Conservation (phyloP, 768 basidiomycete genomes). For the Ephemerocybe angulata region DNA sequence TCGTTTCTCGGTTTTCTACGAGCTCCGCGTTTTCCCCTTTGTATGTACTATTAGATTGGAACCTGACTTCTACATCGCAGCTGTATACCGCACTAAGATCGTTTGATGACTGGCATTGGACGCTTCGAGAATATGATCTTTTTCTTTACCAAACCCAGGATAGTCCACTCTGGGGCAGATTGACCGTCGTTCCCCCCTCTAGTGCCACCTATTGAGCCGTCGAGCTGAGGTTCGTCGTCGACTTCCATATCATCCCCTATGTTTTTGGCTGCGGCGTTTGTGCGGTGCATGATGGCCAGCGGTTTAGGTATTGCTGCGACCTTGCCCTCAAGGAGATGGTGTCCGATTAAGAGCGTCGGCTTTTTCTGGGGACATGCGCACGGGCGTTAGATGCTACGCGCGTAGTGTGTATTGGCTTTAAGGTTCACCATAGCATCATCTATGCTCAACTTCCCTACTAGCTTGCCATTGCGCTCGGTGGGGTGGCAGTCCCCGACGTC, state of each 20-base stretch:
- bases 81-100: neutral
- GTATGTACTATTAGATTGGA: conserved; percentile 9
- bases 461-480: conserved; percentile 56
- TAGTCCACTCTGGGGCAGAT: conserved; percentile 46
- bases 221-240: conserved; percentile 9
- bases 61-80: conserved; percentile 32
- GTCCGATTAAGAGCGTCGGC: conserved; percentile 77
- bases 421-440: conserved; percentile 55
- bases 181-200: neutral
- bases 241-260: conserved; percentile 17
- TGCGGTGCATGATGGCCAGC: conserved; percentile 67
- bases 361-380: conserved; percentile 48
- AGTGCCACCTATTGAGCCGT: neutral
- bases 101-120: conserved; percentile 56
- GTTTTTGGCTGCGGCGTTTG: conserved; percentile 13
- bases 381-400: neutral
- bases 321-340: conserved; percentile 89
- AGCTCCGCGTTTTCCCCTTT: conserved; percentile 1
- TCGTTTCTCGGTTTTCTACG: neutral
- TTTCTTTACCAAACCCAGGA: conserved; percentile 69
- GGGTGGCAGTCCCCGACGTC: conserved; percentile 56
- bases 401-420: neutral
- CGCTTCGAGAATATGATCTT: conserved; percentile 83
- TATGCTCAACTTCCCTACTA: conserved; percentile 75
- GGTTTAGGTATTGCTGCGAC: conserved; percentile 74